Evolutionary conservation across 228 moss, liverwort and hornwort genomes (phyloP).

Genomic region (Sphagnum magellanicum): DNA sequence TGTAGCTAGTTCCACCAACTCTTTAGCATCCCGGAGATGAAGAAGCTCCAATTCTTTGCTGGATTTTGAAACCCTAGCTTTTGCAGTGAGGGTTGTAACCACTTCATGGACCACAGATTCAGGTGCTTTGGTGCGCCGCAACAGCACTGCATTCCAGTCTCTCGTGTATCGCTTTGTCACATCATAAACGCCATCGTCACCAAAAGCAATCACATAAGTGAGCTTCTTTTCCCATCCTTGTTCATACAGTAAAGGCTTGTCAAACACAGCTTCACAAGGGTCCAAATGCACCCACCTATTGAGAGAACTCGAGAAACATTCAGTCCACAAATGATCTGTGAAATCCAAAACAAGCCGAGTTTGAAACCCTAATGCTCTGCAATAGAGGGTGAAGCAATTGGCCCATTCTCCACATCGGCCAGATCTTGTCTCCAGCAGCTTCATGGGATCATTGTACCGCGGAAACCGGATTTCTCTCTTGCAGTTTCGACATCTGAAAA

Average conservation of each 20-base stretch:
- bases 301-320: slow-evolving; percentile 39
- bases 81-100: slow-evolving; percentile 34
- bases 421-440: slow-evolving; percentile 66
- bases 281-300: slow-evolving; percentile 60
- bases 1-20: slow-evolving; percentile 36
- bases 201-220: slow-evolving; percentile 47
- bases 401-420: slow-evolving; percentile 81
- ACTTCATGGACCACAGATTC: slow-evolving; percentile 53
- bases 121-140: slow-evolving; percentile 39
- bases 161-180: slow-evolving; percentile 67
- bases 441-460: slow-evolving; percentile 57
- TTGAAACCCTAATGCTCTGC: slow-evolving; percentile 66
- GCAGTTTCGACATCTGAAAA: slow-evolving; percentile 46
- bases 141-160: slow-evolving; percentile 55
- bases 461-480: slow-evolving; percentile 42
- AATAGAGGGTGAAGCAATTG: slow-evolving; percentile 73
- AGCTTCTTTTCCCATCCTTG: slow-evolving; percentile 62
- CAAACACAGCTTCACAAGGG: slow-evolving; percentile 55
- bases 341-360: slow-evolving; percentile 47
- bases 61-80: slow-evolving; percentile 23
- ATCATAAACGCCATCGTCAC: slow-evolving; percentile 49
- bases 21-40: slow-evolving; percentile 28
- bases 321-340: slow-evolving; percentile 69
- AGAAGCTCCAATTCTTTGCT: slow-evolving; percentile 2
- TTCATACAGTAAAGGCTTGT: slow-evolving; percentile 64